A percentile compares a stretch with the other conserved stretches of the same genome.
Evolutionary conservation across 2,329 filamentous ascomycete species (phyloP).

Genomic region (Xylaria sp.): DNA sequence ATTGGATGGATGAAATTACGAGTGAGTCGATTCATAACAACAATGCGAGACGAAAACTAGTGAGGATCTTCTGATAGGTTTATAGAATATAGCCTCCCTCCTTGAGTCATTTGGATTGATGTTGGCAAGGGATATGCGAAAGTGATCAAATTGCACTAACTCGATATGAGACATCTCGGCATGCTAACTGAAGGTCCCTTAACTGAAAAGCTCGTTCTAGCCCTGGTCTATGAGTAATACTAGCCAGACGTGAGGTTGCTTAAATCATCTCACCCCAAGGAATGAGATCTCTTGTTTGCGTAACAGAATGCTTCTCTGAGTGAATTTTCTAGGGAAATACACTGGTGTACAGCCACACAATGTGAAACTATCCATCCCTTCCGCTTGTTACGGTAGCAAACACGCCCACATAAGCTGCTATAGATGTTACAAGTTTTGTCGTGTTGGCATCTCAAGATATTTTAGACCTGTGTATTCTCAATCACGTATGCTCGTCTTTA

Average conservation of each 20-base stretch:
- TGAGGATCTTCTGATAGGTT: too few species aligned
- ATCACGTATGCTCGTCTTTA: background rate
- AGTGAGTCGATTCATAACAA: background rate
- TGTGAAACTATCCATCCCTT: background rate
- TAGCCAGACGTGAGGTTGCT: background rate
- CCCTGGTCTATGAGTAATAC: too few species aligned
- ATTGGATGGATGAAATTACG: background rate
- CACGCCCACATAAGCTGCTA: background rate
- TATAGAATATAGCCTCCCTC: too few species aligned
- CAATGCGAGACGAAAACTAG: too few species aligned
- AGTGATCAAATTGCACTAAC: background rate
- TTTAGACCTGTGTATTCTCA: background rate
- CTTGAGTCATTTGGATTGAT: too few species aligned
- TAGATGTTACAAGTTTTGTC: background rate
- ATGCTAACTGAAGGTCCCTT: too few species aligned
- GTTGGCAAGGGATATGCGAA: too few species aligned
- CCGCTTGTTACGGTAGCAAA: background rate
- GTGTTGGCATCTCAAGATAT: background rate
- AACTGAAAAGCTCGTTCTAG: too few species aligned
- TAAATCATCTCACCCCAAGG: background rate
- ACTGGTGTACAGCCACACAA: too few species aligned
- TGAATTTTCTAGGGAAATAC: too few species aligned
- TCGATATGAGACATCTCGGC: background rate
- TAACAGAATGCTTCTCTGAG: background rate
- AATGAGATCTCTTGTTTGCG: too few species aligned